phyloP scores from a whole-genome alignment of 805 yeast species.

The Priceomyces fermenticarens region DNA sequence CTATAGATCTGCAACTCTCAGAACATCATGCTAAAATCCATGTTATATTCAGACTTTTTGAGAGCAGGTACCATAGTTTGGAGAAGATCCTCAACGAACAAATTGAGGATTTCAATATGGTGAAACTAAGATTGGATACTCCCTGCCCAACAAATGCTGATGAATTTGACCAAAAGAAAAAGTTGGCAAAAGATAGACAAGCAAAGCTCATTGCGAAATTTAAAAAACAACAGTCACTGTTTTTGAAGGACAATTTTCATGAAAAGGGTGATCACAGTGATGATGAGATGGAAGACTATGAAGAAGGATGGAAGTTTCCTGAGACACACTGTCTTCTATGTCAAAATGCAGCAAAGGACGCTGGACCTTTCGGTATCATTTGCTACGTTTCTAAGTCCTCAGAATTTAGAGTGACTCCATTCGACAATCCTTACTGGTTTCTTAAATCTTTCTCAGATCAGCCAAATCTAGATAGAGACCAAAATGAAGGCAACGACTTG shows the following conservation, averaged over 20 bases:
- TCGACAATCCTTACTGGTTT: constrained; percentile 62
- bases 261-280: constrained; percentile 33
- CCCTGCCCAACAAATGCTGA: constrained; percentile 17
- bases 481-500: constrained; percentile 13
- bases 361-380: constrained; percentile 74
- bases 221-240: constrained; percentile 74
- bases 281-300: constrained; percentile 39
- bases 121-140: constrained; percentile 15
- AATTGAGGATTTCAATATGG: constrained; percentile 21
- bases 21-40: constrained; percentile 54
- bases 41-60: constrained; percentile 44
- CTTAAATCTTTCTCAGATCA: constrained; percentile 56
- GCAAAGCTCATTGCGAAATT: constrained; percentile 73
- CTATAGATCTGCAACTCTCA: constrained; percentile 39
- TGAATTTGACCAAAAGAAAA: constrained; percentile 59
- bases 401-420: constrained; percentile 63
- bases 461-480: constrained; percentile 37
- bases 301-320: constrained; percentile 61
- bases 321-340: constrained; percentile 76
- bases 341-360: constrained; percentile 66
- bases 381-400: constrained; percentile 58
- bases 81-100: constrained; percentile 14
- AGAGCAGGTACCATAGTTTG: constrained; percentile 19
- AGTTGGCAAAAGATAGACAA: constrained; percentile 66
- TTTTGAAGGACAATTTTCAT: constrained; percentile 51